Evolutionary conservation across 2,329 filamentous ascomycete species (phyloP).

Genomic region (Ophiocordyceps camponoti-saundersi): DNA sequence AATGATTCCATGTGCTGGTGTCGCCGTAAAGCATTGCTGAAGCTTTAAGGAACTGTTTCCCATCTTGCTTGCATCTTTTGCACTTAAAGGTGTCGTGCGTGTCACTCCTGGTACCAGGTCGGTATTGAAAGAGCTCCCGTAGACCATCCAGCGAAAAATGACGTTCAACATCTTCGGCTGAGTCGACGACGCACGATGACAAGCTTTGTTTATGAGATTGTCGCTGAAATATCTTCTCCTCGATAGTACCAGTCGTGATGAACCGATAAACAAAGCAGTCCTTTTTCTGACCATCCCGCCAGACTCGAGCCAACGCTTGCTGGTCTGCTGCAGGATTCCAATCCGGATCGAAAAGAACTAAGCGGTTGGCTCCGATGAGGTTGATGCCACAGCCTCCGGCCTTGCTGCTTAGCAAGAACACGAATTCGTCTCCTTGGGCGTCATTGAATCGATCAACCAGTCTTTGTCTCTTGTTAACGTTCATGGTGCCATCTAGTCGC

Average conservation of each 20-base stretch:
- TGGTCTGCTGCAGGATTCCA: conserved; percentile 98
- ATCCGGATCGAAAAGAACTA: conserved; percentile 90
- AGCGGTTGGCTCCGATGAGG: conserved; percentile 81
- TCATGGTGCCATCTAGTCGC: conserved; percentile 92
- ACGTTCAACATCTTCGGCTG: conserved; percentile 88
- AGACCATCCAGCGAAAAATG: conserved; percentile 89
- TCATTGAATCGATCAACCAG: conserved; percentile 97
- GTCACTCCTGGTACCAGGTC: conserved; percentile 68
- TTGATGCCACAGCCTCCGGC: conserved; percentile 94
- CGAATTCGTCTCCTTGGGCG: conserved; percentile 73
- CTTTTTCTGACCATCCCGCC: conserved; percentile 98
- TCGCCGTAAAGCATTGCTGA: conserved; percentile 94
- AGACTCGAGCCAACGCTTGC: conserved; percentile 90
- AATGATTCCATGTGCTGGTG: conserved; percentile 99
- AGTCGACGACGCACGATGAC: conserved; percentile 91
- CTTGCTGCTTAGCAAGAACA: conserved; percentile 93
- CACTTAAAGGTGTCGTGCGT: conserved; percentile 99
- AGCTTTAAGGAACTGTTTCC: conserved; percentile 74
- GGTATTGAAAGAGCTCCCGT: conserved; percentile 87
- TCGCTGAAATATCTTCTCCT: conserved; percentile 98
- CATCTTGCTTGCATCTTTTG: conserved; percentile 80
- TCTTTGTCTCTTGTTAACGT: conserved; percentile 91
- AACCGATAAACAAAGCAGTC: conserved; percentile 99
- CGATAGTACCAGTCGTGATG: conserved; percentile 92
- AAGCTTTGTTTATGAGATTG: conserved; percentile 96